phyloP scores from a whole-genome alignment of 345 rosid species.

The Arabidopsis thaliana region DNA sequence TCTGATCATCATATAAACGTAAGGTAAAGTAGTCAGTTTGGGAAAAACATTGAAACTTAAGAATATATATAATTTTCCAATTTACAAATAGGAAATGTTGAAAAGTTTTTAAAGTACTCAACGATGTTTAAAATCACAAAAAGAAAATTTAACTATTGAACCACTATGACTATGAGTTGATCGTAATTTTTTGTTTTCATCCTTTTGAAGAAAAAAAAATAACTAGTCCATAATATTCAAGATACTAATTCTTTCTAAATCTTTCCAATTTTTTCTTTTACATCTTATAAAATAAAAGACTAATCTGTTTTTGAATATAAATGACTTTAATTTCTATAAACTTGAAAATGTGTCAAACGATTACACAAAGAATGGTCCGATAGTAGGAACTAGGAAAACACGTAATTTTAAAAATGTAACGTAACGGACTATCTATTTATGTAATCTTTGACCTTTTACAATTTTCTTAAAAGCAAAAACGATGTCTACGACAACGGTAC shows the following conservation, averaged over 20 bases:
- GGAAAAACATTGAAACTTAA: not conserved
- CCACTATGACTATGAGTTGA: not conserved
- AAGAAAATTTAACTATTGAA: no score
- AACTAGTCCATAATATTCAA: not conserved
- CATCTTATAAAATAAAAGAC: not conserved
- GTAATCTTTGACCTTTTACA: no score
- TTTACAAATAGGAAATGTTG: not conserved
- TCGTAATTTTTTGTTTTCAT: no score
- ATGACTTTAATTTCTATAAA: not conserved
- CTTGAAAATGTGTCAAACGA: not conserved
- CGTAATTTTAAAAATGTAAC: no score
- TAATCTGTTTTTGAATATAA: not conserved
- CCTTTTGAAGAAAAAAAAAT: not conserved
- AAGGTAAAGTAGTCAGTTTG: not conserved
- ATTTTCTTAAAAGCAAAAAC: not conserved
- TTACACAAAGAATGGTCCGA: not conserved
- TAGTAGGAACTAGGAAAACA: no score
- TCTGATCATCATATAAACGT: not conserved
- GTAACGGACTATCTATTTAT: no score
- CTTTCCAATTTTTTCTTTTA: not conserved
- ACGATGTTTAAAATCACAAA: not conserved
- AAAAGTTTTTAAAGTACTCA: not conserved
- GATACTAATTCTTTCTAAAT: not conserved
- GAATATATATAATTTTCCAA: not conserved
- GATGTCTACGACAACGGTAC: slow-evolving; percentile 6